Base-by-base conservation (phyloP, 2,329 filamentous ascomycete genomes). In the Diaporthe vaccinii region DNA sequence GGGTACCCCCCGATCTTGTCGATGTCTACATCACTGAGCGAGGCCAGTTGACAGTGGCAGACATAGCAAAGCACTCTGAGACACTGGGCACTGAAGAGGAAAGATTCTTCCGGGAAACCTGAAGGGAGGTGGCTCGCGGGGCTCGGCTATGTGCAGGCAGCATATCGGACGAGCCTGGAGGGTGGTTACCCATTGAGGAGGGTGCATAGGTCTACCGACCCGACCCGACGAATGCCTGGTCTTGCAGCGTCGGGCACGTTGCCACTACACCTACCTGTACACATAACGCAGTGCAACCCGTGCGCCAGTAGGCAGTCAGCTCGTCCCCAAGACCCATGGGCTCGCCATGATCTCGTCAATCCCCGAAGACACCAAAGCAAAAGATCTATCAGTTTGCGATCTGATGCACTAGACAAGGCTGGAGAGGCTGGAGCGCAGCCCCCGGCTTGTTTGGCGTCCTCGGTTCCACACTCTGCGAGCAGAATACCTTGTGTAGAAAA, bases 21-120 rank as follows among this genome's bases (percentile, higher is more conserved):
- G 86, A 91, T 78, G 81, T 82, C 0, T 92, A 91, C 78, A 81
- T 91, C 44, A 90, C 88, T 4, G 90, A 93, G 72, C 82, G 87
- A 7, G 90, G 90, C 0, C 78, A 86, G 39, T 85, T 83, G 82
- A 82, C 78, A 3, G 76, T 80, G 10, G 77, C 83, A 28, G 83
- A 85, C n/a, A 86, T 91, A 31, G 78, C 77, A 6, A 75, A 79
- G 39, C 83, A 83, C 72, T 88, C 88, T 0, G 76, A 78, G 7
- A 80, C 81, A 74, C 79, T 87, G 15, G 81, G 78, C 3, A 76
- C 79, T 22, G 82, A 86, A 78, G 83, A 83, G 71, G 81, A 84
- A 55, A 80, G 81, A 61, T 83, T 87, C 74, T 90, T 91, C 79
- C 80, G 81, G 22, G 81, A 82, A 58, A 77, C 89, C 65, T 89